A percentile compares a stretch with the other conserved stretches of the same genome.
Evolutionary conservation across 345 rosid species (phyloP).

Genomic region (Ricinus communis): DNA sequence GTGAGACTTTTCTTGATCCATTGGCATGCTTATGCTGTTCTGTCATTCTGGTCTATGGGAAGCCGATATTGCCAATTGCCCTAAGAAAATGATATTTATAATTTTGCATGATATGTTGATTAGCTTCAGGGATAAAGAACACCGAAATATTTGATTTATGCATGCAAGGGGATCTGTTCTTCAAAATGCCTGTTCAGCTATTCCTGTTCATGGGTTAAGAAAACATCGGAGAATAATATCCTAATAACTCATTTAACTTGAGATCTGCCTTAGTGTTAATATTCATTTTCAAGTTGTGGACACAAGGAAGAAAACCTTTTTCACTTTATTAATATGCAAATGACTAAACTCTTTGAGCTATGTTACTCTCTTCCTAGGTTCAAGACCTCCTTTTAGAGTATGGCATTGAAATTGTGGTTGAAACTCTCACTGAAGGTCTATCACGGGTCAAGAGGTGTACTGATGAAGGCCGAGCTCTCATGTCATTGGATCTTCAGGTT

Average conservation of each 20-base stretch:
- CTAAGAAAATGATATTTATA: not conserved
- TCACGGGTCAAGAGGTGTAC: constrained; percentile 90
- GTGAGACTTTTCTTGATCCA: not conserved
- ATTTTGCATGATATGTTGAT: not conserved
- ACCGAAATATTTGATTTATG: not conserved
- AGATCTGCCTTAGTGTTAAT: not conserved
- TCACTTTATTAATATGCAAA: not conserved
- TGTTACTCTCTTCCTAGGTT: constrained; percentile 42
- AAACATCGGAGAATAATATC: too few relatives aligned
- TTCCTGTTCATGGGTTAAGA: not conserved
- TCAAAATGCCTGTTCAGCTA: not conserved
- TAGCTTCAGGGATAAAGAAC: not conserved
- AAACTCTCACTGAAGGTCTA: constrained; percentile 87
- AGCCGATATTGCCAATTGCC: not conserved
- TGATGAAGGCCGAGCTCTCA: constrained; percentile 94
- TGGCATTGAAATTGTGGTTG: constrained; percentile 88
- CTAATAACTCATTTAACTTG: too few relatives aligned
- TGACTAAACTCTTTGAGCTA: constrained; percentile 7
- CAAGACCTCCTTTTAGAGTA: constrained; percentile 72
- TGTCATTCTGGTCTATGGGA: not conserved
- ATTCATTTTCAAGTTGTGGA: not conserved
- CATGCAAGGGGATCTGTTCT: not conserved
- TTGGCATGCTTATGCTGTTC: not conserved
- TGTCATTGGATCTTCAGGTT: constrained; percentile 97
- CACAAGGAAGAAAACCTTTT: not conserved